Evolutionary conservation across 495 filamentous ascomycete species (phyloP).

Genomic region (Polyplosphaeria fusca): DNA sequence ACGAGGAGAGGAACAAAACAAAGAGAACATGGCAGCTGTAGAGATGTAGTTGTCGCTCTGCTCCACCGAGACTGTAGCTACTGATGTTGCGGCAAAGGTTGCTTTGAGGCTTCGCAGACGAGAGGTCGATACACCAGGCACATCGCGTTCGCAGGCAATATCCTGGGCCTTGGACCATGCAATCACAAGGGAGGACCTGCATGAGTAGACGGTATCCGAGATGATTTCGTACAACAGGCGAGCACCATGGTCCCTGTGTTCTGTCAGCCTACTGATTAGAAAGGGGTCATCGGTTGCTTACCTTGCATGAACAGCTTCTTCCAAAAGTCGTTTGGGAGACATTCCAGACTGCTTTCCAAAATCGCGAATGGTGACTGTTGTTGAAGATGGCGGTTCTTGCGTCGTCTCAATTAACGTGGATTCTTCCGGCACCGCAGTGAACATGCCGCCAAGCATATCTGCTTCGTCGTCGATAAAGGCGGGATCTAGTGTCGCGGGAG

Average conservation of each 20-base stretch:
- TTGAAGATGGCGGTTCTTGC: not conserved
- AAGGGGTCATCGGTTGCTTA: slow-evolving; percentile 38
- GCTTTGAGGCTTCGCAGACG: slow-evolving; percentile 45
- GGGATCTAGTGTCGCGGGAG: not conserved
- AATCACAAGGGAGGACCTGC: slow-evolving; percentile 69
- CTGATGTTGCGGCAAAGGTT: slow-evolving; percentile 65
- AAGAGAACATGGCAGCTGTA: slow-evolving; percentile 72
- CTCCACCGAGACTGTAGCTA: slow-evolving; percentile 70
- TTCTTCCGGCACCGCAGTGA: slow-evolving; percentile 37
- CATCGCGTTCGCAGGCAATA: slow-evolving; percentile 42
- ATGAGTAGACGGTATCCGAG: slow-evolving; percentile 68
- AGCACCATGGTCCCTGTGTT: slow-evolving; percentile 59
- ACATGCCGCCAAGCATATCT: slow-evolving; percentile 67
- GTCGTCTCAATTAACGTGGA: not conserved
- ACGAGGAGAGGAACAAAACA: slow-evolving; percentile 71
- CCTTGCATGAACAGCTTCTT: slow-evolving; percentile 85
- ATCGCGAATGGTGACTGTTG: slow-evolving; percentile 62
- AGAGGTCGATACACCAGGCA: slow-evolving; percentile 45
- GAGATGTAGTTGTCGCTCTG: slow-evolving; percentile 87
- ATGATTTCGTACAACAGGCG: slow-evolving; percentile 63
- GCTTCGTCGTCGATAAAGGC: not conserved
- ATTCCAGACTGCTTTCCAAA: slow-evolving; percentile 79
- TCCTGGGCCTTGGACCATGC: slow-evolving; percentile 79
- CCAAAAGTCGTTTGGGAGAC: slow-evolving; percentile 67
- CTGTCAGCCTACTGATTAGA: not conserved